Evolutionary conservation across 495 filamentous ascomycete species (phyloP), one percentile per base, ranked within the genome.

Genomic region (Margaritispora aquatica): DNA sequence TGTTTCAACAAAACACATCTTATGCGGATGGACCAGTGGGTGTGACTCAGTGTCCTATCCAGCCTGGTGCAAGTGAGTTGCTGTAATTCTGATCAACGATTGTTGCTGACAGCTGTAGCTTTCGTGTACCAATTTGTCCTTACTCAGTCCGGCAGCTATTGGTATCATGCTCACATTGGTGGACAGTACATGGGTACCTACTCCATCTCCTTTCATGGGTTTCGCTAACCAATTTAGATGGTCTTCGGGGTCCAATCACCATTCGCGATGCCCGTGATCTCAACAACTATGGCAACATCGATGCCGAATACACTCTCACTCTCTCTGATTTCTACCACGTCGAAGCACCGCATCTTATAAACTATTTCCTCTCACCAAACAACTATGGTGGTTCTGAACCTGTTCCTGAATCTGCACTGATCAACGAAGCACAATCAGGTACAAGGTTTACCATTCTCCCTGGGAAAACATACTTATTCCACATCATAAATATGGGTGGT

Each of bases 401-500:
- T 0, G 71, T 89, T 2, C 87, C 88, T 0, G 69, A 89, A 51
- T 74, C 83, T 1, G 81, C 82, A 1, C 65, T 91, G 23, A 82
- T 91, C 68, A 91, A 92, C 61, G 90, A 90, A 29, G 77, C 77
- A 0, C 65, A 75, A 62, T n/a, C n/a, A n/a, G 78, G 83, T 58
- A 63, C 74, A 11, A 79, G 71, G n/a, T 62, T 89, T 19, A 46
- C 72, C 0, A 77, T 89, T 0, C 57, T 83, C 51, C 80, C 90
- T 0, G 83, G 83, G 7, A 90, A 85, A 64, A 95, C 88, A 0
- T 95, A 96, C 59, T 72, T 92, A 13, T 77, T 96, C 66, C 83
- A 86, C 11, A 75, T 93, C 56, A 72, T 89, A 65, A 92, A 92
- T 67, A 56, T 58, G 48, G 86, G 80, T 2, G 85, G 85, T 4